Evolutionary conservation across 1,284 basidiomycete species (phyloP).

Genomic region (Apiotrichum veenhuisii): DNA sequence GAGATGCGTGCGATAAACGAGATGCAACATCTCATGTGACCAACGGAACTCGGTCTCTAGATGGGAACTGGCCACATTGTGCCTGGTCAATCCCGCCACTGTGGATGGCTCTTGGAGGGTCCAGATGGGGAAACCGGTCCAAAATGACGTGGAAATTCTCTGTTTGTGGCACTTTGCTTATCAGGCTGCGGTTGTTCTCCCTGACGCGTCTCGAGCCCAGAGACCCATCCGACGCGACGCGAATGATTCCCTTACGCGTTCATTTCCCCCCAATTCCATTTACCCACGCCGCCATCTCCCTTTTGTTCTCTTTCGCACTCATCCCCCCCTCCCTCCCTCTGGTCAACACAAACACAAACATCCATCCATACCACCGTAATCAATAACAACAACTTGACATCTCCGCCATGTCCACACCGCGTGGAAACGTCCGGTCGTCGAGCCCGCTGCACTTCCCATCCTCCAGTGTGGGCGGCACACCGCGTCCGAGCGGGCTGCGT

Average conservation of each 20-base stretch:
- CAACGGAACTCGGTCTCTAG: no score
- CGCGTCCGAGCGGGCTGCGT: slow-evolving; percentile 21
- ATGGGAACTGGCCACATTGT: no score
- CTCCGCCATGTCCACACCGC: slow-evolving; percentile 30
- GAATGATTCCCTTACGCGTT: neutral
- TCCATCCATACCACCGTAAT: neutral
- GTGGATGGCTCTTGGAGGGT: no score
- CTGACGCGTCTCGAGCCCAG: neutral
- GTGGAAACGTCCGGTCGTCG: slow-evolving; percentile 26
- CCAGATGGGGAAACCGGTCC: no score
- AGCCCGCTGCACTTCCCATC: slow-evolving; percentile 43
- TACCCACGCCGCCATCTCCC: neutral
- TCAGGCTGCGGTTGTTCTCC: neutral
- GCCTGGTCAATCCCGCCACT: no score
- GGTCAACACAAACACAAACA: neutral
- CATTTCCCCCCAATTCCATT: neutral
- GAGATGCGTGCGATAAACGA: no score
- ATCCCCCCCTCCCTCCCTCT: slow-evolving; percentile 7
- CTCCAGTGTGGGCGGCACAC: slow-evolving; percentile 37
- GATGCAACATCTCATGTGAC: no score
- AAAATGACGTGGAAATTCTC: no score
- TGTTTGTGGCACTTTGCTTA: neutral
- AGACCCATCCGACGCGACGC: neutral
- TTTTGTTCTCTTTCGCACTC: neutral
- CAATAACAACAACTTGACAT: neutral